Evolutionary conservation across 441 rosid species (phyloP).

Genomic region (Viola pubescens): DNA sequence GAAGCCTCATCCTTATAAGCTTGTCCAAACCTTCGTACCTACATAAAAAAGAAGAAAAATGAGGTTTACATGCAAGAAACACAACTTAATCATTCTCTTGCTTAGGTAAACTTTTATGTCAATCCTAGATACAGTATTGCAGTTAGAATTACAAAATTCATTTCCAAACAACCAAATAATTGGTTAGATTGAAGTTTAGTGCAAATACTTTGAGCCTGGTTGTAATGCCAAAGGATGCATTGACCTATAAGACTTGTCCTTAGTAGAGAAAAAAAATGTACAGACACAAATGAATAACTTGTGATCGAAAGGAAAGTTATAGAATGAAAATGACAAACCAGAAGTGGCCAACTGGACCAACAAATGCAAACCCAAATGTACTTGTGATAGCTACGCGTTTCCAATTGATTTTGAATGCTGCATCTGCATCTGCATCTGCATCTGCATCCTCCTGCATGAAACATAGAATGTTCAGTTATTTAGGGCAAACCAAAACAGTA

Average conservation of each 20-base stretch:
- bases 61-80: background rate
- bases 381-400: conserved; percentile 79
- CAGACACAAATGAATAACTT: conserved; percentile 2
- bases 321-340: conserved; percentile 48
- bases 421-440: conserved; percentile 51
- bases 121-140: background rate
- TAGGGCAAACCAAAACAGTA: no score
- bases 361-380: conserved; percentile 80
- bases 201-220: background rate
- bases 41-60: background rate
- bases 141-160: background rate
- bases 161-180: background rate
- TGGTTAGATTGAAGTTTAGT: background rate
- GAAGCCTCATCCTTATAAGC: conserved; percentile 57
- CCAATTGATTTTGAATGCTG: conserved; percentile 63
- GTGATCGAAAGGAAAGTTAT: conserved; percentile 10
- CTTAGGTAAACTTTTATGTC: background rate
- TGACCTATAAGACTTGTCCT: background rate
- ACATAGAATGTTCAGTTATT: no score
- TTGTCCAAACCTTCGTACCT: conserved; percentile 91
- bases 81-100: background rate
- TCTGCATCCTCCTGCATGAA: conserved; percentile 17
- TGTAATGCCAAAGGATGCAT: background rate
- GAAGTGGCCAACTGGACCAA: conserved; percentile 95
- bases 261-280: background rate